These are phyloP conservation scores for Eimeria necatrix DNA, from an alignment of 169 alveolate species.

Conservation along the genomic window DNA sequence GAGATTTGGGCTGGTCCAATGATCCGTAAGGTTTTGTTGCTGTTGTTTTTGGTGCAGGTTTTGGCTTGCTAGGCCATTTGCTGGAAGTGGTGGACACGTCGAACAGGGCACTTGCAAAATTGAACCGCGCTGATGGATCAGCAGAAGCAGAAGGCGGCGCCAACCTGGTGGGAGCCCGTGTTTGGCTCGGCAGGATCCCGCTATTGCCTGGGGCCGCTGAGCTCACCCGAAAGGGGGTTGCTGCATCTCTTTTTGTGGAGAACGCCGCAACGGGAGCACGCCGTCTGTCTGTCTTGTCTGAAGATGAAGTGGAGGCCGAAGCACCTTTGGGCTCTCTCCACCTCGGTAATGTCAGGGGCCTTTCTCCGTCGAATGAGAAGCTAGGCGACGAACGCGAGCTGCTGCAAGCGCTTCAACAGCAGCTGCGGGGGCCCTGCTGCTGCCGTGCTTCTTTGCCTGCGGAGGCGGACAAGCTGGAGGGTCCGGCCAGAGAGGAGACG, in stretches of 20 bases:
- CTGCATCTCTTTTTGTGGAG: conserved; percentile 42
- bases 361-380: conserved; percentile 40
- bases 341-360: conserved; percentile 7
- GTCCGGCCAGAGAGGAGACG: background rate
- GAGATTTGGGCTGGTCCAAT: background rate
- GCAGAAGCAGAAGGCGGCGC: conserved; percentile 50
- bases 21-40: conserved; percentile 15
- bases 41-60: conserved; percentile 64
- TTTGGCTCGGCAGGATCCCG: background rate
- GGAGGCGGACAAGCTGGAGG: background rate
- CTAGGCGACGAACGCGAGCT: background rate
- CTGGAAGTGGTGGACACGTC: conserved; percentile 72
- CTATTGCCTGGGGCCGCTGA: conserved; percentile 29
- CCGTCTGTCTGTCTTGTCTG: conserved; percentile 1
- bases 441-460: background rate
- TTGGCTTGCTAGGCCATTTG: conserved; percentile 79
- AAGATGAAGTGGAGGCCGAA: background rate
- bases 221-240: background rate
- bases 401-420: conserved; percentile 55
- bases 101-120: background rate
- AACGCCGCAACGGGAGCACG: conserved; percentile 30
- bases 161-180: conserved; percentile 45
- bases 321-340: conserved; percentile 53
- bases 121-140: background rate
- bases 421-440: conserved; percentile 48